Evolutionary conservation across 257 asterid genomes (phyloP).

Genomic region (Capsicum pubescens): DNA sequence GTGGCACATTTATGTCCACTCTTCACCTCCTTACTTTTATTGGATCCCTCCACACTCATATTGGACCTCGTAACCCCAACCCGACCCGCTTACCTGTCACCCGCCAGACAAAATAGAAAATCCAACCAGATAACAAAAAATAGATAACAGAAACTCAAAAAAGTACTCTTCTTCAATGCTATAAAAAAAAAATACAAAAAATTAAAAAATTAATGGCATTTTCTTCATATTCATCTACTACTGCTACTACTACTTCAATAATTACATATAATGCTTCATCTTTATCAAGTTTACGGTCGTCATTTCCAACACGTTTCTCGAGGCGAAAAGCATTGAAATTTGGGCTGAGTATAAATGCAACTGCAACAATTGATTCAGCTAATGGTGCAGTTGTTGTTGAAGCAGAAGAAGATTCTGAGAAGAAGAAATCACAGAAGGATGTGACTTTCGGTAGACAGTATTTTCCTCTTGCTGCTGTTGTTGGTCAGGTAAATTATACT

Average conservation of each 20-base stretch:
- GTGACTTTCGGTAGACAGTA: slow-evolving; percentile 68
- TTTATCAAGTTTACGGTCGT: not conserved
- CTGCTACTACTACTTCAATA: not conserved
- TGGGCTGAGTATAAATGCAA: slow-evolving; percentile 15
- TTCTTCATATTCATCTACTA: too few species aligned
- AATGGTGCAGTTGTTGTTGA: not conserved
- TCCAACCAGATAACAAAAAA: not conserved
- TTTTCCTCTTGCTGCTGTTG: slow-evolving; percentile 96
- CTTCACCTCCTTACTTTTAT: too few species aligned
- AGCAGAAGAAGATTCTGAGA: too few species aligned
- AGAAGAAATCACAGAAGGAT: slow-evolving; percentile 5
- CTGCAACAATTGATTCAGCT: slow-evolving; percentile 24
- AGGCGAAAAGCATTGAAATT: not conserved
- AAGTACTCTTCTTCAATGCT: not conserved
- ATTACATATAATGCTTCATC: not conserved
- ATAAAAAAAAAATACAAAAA: not conserved
- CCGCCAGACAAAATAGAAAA: not conserved
- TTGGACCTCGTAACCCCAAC: not conserved
- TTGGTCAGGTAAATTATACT: slow-evolving; percentile 69
- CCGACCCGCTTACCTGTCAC: not conserved
- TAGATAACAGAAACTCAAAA: not conserved
- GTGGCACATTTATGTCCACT: too few species aligned
- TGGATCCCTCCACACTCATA: not conserved
- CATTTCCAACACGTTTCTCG: not conserved
- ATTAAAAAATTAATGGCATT: too few species aligned